phyloP scores from a whole-genome alignment of 2,329 filamentous ascomycete genomes.

The Beauveria caledonica region DNA sequence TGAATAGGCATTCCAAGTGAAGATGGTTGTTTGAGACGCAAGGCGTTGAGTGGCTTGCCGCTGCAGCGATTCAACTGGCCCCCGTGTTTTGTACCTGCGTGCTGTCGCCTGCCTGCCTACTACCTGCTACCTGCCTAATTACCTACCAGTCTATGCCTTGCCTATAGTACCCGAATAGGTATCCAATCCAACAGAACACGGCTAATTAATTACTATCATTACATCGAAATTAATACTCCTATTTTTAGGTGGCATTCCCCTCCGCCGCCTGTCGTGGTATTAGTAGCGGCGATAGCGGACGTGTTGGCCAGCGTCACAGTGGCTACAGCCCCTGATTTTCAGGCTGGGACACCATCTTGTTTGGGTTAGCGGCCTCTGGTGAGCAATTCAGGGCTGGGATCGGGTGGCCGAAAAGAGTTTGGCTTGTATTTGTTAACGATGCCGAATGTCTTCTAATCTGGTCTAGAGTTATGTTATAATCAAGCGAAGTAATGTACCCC shows the following conservation, averaged over 20 bases:
- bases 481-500: too few species aligned
- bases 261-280: neutral
- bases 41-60: neutral
- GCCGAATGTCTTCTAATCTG: neutral
- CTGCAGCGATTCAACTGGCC: neutral
- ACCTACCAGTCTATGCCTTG: neutral
- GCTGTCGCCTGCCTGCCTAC: neutral
- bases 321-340: constrained; percentile 4
- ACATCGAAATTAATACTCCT: too few species aligned
- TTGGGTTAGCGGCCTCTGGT: neutral
- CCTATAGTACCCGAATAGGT: too few species aligned
- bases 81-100: constrained; percentile 4
- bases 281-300: constrained; percentile 2
- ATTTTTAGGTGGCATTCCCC: neutral
- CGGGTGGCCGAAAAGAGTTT: neutral
- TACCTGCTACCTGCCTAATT: neutral
- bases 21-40: constrained; percentile 1
- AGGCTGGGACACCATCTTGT: neutral
- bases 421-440: neutral
- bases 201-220: too few species aligned
- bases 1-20: neutral
- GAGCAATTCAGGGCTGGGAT: neutral
- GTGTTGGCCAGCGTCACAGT: neutral
- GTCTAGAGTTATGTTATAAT: too few species aligned
- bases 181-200: too few species aligned